Percentiles rank a stretch among this genome's conserved stretches.
These are phyloP conservation scores for Dicorynia guianensis DNA, from an alignment of 306 rosid genomes.

Conservation along the genomic window DNA sequence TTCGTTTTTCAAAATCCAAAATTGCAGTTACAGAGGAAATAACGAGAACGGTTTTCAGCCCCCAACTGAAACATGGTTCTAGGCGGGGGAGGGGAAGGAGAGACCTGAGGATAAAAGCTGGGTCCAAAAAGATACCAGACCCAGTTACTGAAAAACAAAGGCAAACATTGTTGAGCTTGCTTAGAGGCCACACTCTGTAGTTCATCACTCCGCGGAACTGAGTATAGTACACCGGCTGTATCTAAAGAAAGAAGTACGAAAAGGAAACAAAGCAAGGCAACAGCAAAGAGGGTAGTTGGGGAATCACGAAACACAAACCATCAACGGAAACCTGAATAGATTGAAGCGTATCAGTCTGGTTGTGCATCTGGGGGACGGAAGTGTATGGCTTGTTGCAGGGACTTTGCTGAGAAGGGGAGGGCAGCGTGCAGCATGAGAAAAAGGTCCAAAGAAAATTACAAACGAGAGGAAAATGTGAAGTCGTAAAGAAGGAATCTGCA, in stretches of 20 bases:
- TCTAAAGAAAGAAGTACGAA: slow-evolving; percentile 3
- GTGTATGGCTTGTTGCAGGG: slow-evolving; percentile 18
- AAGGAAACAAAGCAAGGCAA: slow-evolving; percentile 29
- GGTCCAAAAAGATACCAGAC: slow-evolving; percentile 43
- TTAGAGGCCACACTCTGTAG: neutral
- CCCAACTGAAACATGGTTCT: slow-evolving; percentile 39
- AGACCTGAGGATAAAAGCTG: slow-evolving; percentile 24
- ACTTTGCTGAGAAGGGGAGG: slow-evolving; percentile 32
- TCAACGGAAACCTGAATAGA: slow-evolving; percentile 42
- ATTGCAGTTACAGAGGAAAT: slow-evolving; percentile 31
- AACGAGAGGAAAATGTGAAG: neutral
- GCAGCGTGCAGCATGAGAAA: slow-evolving; percentile 6
- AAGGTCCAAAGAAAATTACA: neutral
- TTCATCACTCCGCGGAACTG: slow-evolving; percentile 29
- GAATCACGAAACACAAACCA: slow-evolving; percentile 47
- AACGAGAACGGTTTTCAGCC: slow-evolving; percentile 37
- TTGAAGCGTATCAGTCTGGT: slow-evolving; percentile 19
- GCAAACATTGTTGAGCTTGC: neutral
- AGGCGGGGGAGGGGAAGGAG: slow-evolving; percentile 10
- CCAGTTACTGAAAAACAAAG: slow-evolving; percentile 32
- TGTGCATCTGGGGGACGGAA: neutral
- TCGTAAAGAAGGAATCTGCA: no score
- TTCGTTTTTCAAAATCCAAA: slow-evolving; percentile 35
- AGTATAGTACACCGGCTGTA: slow-evolving; percentile 34
- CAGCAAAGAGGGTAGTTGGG: slow-evolving; percentile 44